Evolutionary conservation across 441 rosid genomes (phyloP).

Genomic region (Erodium chrysanthum): DNA sequence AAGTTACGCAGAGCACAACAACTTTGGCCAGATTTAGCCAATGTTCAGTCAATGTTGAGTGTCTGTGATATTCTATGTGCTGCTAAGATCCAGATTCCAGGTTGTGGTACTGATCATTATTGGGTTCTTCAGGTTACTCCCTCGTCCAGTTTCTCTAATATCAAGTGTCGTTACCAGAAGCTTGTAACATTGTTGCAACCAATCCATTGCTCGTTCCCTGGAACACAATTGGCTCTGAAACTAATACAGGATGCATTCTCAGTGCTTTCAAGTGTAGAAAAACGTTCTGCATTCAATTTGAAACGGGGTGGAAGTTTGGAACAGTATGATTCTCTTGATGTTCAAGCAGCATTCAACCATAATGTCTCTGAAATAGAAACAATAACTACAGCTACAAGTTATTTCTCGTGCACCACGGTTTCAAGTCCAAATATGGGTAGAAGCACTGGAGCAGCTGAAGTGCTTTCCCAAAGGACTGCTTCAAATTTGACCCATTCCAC

Average conservation of each 20-base stretch:
- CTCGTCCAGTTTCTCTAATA: constrained; percentile 7
- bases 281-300: constrained; percentile 19
- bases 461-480: constrained; percentile 3
- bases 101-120: constrained; percentile 21
- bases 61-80: constrained; percentile 23
- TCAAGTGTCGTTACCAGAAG: constrained; percentile 17
- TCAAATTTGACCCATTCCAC: constrained; percentile 6
- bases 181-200: constrained; percentile 20
- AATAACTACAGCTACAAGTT: constrained; percentile 2
- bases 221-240: constrained; percentile 18
- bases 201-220: constrained; percentile 14
- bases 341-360: constrained; percentile 10
- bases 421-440: background rate
- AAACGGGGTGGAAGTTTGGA: constrained; percentile 21
- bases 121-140: constrained; percentile 25
- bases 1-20: constrained; percentile 15
- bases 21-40: constrained; percentile 18
- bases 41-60: constrained; percentile 19
- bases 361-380: constrained; percentile 3
- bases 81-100: constrained; percentile 17
- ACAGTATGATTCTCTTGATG: constrained; percentile 10
- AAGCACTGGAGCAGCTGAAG: background rate
- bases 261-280: constrained; percentile 12
- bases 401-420: background rate
- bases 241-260: constrained; percentile 16